Conservation (phyloP, 2,329 filamentous ascomycete genomes). For the Cercospora sesami region DNA sequence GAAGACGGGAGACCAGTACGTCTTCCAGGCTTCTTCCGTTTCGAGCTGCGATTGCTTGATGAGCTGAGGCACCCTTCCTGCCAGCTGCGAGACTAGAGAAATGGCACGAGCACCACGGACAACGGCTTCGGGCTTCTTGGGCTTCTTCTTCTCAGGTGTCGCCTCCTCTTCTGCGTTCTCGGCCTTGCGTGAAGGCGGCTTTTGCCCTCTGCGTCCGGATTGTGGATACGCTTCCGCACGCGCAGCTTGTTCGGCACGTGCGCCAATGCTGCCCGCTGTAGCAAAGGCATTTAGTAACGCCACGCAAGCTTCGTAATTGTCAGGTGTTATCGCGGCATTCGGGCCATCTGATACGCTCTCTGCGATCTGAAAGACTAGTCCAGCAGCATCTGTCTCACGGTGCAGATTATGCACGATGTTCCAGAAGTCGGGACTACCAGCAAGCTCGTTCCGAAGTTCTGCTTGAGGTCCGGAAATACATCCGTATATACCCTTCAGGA, state of each 20-base stretch:
- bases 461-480: constrained; percentile 73
- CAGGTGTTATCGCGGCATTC: constrained; percentile 83
- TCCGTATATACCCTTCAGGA: constrained; percentile 74
- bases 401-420: constrained; percentile 75
- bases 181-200: constrained; percentile 31
- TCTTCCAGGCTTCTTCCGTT: constrained; percentile 73
- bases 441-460: constrained; percentile 83
- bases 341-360: constrained; percentile 71
- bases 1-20: constrained; percentile 96
- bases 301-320: constrained; percentile 91
- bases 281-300: constrained; percentile 86
- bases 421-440: constrained; percentile 97
- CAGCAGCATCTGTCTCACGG: constrained; percentile 63
- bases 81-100: constrained; percentile 77
- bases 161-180: constrained; percentile 29
- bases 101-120: constrained; percentile 78
- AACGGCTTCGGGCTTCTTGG: constrained; percentile 69
- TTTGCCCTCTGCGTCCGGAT: constrained; percentile 47
- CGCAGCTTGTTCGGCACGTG: constrained; percentile 62
- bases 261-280: constrained; percentile 72
- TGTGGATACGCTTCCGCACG: constrained; percentile 48
- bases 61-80: constrained; percentile 74
- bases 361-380: constrained; percentile 82
- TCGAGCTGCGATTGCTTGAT: constrained; percentile 94
- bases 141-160: constrained; percentile 28